Evolutionary conservation across 352 stramenopile genomes (phyloP), one percentile per base, ranked within the genome.

Genomic region (Blastocystis sp.): DNA sequence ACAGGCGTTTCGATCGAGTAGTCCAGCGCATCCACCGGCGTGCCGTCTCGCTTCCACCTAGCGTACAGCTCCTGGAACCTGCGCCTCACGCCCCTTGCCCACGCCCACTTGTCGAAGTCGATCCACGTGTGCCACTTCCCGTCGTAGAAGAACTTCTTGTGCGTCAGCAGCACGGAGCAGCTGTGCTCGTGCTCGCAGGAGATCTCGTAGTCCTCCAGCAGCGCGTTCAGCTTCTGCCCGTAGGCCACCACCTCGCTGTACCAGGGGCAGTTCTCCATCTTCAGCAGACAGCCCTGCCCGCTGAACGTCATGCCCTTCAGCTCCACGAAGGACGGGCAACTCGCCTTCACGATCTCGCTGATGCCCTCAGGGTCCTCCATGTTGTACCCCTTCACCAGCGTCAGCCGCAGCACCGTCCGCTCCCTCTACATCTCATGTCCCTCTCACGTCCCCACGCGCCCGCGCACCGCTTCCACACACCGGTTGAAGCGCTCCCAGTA

Each of bases 301-400:
- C 96, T 98, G 91, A 98, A 99, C 14, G 96, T 99, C 21, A 99
- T 95, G 11, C 94, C 95, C 92, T 99, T 99, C 69, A 98, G 93
- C 90, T 97, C 94, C 89, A 97, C 97, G 64, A 97, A 94, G 89
- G 96, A 94, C 3, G 94, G 94, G 89, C 94, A 90, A 28, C 93
- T 94, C 54, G 95, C 94, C 66, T 92, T 90, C 10, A 92, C 52
- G 17, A 92, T 89, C 3, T 19, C 3, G 42, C 69, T 66, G 28
- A 71, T 62, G 54, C 63, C 65, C 79, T 69, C 40, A 19, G 61
- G 65, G 78, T 90, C 81, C 74, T 89, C 70, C 48, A 11, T 87
- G 24, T 89, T 7, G 45, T 65, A 38, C 19, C 74, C 97, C 93
- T 10, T 94, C 95, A 90, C 98, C 98, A 79, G 94, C 95, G 82